phyloP scores from a whole-genome alignment of 768 basidiomycete species.

The Punctularia strigosozonata region DNA sequence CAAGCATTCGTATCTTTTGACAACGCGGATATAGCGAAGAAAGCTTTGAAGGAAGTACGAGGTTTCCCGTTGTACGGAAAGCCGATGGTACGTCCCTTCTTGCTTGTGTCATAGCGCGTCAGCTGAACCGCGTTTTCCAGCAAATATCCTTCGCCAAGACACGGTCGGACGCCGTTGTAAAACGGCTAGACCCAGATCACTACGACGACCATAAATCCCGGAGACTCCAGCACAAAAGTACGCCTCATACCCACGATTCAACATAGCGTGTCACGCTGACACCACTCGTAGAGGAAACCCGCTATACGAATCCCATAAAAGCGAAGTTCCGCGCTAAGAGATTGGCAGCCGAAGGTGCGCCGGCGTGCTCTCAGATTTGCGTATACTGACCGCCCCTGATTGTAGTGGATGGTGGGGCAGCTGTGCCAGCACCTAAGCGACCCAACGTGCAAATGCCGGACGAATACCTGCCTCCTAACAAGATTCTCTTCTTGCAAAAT shows the following conservation, averaged over 20 bases:
- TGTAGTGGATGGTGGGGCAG: conserved; percentile 57
- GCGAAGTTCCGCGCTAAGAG: conserved; percentile 76
- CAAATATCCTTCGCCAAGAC: conserved; percentile 92
- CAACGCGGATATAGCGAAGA: conserved; percentile 69
- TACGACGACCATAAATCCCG: conserved; percentile 67
- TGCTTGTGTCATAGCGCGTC: conserved; percentile 1
- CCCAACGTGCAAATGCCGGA: conserved; percentile 96
- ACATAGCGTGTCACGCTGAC: too few relatives aligned
- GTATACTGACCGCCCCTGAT: conserved; percentile 4
- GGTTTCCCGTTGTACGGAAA: conserved; percentile 94
- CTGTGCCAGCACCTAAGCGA: conserved; percentile 57
- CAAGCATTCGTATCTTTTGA: conserved; percentile 96
- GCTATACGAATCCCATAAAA: conserved; percentile 85
- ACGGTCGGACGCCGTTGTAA: conserved; percentile 84
- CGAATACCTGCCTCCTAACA: conserved; percentile 99
- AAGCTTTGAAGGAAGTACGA: conserved; percentile 86
- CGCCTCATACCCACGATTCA: conserved; percentile 16
- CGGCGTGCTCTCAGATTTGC: background rate
- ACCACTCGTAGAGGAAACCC: conserved; percentile 45
- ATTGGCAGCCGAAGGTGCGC: conserved; percentile 67
- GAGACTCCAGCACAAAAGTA: conserved; percentile 80
- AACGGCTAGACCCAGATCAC: conserved; percentile 50
- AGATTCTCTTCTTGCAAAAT: conserved; percentile 96
- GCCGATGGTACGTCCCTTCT: conserved; percentile 62
- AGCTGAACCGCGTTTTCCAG: conserved; percentile 29